Percentiles rank a stretch among this genome's conserved stretches.
These are phyloP conservation scores for Pyrus communis DNA, from an alignment of 306 rosid genomes.

Conservation along the genomic window DNA sequence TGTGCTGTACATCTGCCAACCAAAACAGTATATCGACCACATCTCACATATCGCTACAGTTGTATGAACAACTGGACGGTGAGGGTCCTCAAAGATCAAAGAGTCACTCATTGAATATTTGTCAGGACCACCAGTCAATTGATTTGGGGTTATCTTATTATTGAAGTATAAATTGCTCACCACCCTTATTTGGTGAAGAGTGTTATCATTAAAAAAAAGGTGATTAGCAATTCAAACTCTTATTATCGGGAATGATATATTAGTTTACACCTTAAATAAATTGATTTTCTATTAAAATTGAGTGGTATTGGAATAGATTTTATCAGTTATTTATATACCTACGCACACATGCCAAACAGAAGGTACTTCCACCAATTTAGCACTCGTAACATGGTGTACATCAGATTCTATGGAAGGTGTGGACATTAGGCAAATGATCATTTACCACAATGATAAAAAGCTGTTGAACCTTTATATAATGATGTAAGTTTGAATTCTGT, in stretches of 20 bases:
- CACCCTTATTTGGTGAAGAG: too few relatives aligned
- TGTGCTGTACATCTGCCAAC: not conserved
- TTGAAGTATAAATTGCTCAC: too few relatives aligned
- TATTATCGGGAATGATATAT: too few relatives aligned
- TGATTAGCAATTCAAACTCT: too few relatives aligned
- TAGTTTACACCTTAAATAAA: too few relatives aligned
- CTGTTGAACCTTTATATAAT: too few relatives aligned
- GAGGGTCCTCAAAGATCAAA: not conserved
- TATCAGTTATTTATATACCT: not conserved
- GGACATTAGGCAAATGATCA: not conserved
- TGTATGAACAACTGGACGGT: not conserved
- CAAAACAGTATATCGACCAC: not conserved
- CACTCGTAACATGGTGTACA: not conserved
- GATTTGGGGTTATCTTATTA: too few relatives aligned
- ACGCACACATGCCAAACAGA: not conserved
- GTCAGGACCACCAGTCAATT: not conserved
- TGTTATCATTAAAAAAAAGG: too few relatives aligned
- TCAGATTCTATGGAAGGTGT: not conserved
- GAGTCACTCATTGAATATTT: not conserved
- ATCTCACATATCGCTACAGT: not conserved
- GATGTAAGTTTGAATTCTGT: accelerated
- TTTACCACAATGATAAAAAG: too few relatives aligned
- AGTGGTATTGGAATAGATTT: too few relatives aligned
- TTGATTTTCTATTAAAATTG: too few relatives aligned
- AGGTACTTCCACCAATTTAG: not conserved